Evolutionary conservation across 2,329 filamentous ascomycete species (phyloP).

Genomic region (Fusarium ramigenum): DNA sequence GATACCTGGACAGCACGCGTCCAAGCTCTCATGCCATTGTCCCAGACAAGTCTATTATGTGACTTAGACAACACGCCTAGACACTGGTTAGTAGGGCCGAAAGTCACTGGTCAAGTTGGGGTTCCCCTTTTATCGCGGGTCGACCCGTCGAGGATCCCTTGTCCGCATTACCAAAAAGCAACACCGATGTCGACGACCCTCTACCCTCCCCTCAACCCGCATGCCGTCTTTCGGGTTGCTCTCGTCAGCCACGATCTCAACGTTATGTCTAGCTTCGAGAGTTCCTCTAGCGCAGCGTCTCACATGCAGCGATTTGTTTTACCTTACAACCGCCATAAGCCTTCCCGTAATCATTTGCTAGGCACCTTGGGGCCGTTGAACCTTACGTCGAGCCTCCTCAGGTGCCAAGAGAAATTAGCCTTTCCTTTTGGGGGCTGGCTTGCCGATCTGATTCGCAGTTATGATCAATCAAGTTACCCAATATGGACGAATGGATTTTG

Average conservation of each 20-base stretch:
- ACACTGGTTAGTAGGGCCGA: background rate
- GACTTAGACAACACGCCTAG: background rate
- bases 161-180: background rate
- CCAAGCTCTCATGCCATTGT: background rate
- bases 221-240: background rate
- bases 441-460: constrained; percentile 29
- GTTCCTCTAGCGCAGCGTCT: background rate
- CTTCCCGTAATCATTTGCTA: constrained; percentile 14
- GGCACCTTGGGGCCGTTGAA: constrained; percentile 28
- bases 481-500: constrained; percentile 26
- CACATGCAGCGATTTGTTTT: background rate
- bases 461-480: constrained; percentile 34
- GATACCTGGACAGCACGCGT: background rate
- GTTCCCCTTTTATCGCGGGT: constrained; percentile 16
- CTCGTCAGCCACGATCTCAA: background rate
- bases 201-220: background rate
- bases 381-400: constrained; percentile 12
- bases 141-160: constrained; percentile 26
- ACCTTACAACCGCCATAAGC: constrained; percentile 21
- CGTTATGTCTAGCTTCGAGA: background rate
- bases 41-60: background rate
- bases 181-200: background rate
- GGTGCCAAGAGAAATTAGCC: constrained; percentile 26
- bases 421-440: constrained; percentile 34
- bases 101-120: background rate